Conservation (phyloP, 2,329 filamentous ascomycete species). For the Aspergillus sclerotialis region DNA sequence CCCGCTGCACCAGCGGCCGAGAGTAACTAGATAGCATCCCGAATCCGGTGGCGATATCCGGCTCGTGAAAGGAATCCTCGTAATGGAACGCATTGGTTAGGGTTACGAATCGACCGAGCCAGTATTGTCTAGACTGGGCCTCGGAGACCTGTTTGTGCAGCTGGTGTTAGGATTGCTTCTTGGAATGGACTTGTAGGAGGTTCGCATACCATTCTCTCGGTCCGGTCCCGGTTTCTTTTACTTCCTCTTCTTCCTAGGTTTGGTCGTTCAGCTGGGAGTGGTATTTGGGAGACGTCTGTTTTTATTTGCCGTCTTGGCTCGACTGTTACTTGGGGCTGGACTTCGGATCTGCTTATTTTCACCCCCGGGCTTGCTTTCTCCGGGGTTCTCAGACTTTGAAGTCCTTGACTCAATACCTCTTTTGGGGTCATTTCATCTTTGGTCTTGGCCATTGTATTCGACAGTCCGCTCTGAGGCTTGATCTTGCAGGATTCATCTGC, state of each 20-base stretch:
- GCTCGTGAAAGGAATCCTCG: slow-evolving; percentile 24
- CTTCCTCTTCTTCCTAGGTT: slow-evolving; percentile 1
- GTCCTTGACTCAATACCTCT: neutral
- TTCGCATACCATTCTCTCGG: slow-evolving; percentile 9
- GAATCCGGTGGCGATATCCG: slow-evolving; percentile 20
- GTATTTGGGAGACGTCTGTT: neutral
- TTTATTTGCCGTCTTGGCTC: neutral
- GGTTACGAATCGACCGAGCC: slow-evolving; percentile 26
- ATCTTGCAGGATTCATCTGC: neutral
- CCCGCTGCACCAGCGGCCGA: slow-evolving; percentile 8
- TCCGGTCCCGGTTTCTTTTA: slow-evolving; percentile 4
- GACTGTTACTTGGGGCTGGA: no score
- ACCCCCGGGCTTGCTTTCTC: no score
- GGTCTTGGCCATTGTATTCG: neutral
- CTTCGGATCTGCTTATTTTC: no score
- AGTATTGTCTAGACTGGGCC: slow-evolving; percentile 20
- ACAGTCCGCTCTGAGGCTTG: neutral
- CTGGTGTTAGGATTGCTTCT: neutral
- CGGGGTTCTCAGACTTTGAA: no score
- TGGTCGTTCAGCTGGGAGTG: neutral
- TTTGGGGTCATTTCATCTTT: neutral
- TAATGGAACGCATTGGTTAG: slow-evolving; percentile 24
- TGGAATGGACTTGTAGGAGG: neutral
- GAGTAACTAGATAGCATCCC: slow-evolving; percentile 16
- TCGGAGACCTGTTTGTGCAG: slow-evolving; percentile 14